Evolutionary conservation across 805 yeast species (phyloP).

Genomic region (Saccharomycopsis selenospora): DNA sequence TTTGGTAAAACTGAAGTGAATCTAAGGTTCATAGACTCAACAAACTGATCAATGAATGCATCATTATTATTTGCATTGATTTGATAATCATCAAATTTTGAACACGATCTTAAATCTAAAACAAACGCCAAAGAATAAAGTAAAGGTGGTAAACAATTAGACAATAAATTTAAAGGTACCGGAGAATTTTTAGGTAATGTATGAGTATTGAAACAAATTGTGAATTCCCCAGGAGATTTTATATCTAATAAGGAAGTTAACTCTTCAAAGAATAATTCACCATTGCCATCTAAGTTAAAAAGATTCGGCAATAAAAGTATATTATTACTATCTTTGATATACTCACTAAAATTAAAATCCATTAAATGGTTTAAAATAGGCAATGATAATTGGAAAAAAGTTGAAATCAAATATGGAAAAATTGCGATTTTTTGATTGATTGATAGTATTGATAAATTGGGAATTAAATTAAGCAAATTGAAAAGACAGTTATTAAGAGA

Average conservation of each 20-base stretch:
- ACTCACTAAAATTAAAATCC: too few species aligned
- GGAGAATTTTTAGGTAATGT: constrained; percentile 12
- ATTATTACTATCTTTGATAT: too few species aligned
- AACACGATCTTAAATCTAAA: too few species aligned
- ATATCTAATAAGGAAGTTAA: neutral
- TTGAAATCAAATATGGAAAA: constrained; percentile 5
- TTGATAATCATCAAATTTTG: too few species aligned
- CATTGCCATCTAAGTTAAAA: neutral
- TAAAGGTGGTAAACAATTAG: constrained; percentile 10
- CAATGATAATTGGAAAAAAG: neutral
- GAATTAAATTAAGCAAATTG: neutral
- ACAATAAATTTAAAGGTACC: neutral
- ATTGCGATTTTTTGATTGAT: neutral
- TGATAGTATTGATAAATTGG: constrained; percentile 1
- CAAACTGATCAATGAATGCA: too few species aligned
- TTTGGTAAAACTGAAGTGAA: constrained; percentile 5
- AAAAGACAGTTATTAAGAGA: neutral
- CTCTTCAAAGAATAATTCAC: neutral
- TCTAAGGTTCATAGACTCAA: neutral
- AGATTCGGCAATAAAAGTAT: neutral
- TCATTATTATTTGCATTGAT: too few species aligned
- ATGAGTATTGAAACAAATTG: neutral
- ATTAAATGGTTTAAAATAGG: constrained; percentile 1
- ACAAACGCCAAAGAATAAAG: constrained; percentile 12
- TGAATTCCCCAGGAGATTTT: neutral